A percentile compares a stretch with the other conserved stretches of the same genome.
These are phyloP conservation scores for Candida khao-thaluensis DNA, from an alignment of 805 yeast species.

Conservation along the genomic window DNA sequence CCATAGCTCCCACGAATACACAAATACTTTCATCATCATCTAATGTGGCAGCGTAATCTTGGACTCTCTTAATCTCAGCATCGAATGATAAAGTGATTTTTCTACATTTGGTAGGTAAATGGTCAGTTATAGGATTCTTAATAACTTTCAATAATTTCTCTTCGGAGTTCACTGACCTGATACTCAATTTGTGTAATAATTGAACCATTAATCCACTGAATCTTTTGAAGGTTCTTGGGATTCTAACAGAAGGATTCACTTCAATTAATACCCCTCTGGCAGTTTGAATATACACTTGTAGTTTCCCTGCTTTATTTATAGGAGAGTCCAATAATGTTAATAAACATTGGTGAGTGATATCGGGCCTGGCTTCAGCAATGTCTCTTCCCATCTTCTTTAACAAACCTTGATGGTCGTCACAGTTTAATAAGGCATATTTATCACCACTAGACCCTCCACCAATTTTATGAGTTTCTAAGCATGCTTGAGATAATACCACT, in stretches of 20 bases:
- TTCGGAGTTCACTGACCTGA: constrained; percentile 92
- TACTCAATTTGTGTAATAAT: constrained; percentile 84
- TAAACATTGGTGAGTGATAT: constrained; percentile 96
- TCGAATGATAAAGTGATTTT: constrained; percentile 91
- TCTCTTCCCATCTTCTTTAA: constrained; percentile 95
- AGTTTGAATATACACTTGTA: constrained; percentile 95
- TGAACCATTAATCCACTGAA: constrained; percentile 98
- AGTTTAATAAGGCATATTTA: constrained; percentile 88
- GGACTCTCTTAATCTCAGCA: constrained; percentile 83
- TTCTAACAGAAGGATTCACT: constrained; percentile 93
- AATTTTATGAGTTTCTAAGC: constrained; percentile 91
- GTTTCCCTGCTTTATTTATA: constrained; percentile 92
- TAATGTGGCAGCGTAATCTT: constrained; percentile 77
- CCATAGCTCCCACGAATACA: constrained; percentile 99
- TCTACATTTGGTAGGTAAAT: constrained; percentile 92
- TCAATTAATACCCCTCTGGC: constrained; percentile 93
- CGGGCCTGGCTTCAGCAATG: constrained; percentile 98
- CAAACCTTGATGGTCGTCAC: constrained; percentile 97
- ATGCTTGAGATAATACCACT: constrained; percentile 95
- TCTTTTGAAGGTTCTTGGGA: constrained; percentile 97
- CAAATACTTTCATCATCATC: constrained; percentile 92
- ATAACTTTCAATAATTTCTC: constrained; percentile 91
- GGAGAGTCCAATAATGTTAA: constrained; percentile 95
- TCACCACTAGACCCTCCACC: constrained; percentile 70
- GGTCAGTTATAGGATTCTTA: constrained; percentile 96